Evolutionary conservation across 2,329 filamentous ascomycete species (phyloP), one percentile per base, ranked within the genome.

Genomic region (Fusarium sarcochroum): DNA sequence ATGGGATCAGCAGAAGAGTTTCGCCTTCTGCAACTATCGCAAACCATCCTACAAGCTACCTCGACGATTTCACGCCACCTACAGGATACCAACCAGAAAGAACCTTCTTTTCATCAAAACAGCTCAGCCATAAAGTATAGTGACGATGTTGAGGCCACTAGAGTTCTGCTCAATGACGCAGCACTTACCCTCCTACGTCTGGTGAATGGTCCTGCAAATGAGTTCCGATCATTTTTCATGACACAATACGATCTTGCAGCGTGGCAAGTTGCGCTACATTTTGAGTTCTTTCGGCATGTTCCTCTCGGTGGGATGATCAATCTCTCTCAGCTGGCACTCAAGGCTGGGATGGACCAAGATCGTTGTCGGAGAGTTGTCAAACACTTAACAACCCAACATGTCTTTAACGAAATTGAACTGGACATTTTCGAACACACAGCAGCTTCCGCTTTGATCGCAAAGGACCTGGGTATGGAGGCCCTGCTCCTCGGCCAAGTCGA

Each of bases 381-480:
- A 7, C 45, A 51, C 17, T 25, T 56, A 0, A 23, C 52, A 2
- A 40, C 44, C 0, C 52, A 56, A 0, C 45, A 27, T 21, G 45
- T 56, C 5, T 56, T 40, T 7, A 46, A 50, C 6, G 52, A 56
- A 32, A 17, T 56, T 3, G 25, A 56, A 4, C 25, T 34, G 13
- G 52, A 40, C 5, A 4, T 51, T 0, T 51, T 56, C 6, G 14
- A 25, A 13, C 52, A 56, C 9, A 56, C 45, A 0, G 34, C 44
- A 2, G 30, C 32, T 0, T 56, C 52, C 18, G 52, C 45, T 2
- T 23, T 56, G 9, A 37, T 56, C 2, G 45, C 52, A 3, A 11
- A 32, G 0, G 45, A 56, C 0, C 27, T 32, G 3, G 34, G 51
- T 4, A 30, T 56, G 45, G 52, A 56, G 21, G 52, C 52, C 7